Percentiles rank a stretch among this genome's conserved stretches.
phyloP scores from a whole-genome alignment of 306 rosid species.

The Cucumis cinereus region DNA sequence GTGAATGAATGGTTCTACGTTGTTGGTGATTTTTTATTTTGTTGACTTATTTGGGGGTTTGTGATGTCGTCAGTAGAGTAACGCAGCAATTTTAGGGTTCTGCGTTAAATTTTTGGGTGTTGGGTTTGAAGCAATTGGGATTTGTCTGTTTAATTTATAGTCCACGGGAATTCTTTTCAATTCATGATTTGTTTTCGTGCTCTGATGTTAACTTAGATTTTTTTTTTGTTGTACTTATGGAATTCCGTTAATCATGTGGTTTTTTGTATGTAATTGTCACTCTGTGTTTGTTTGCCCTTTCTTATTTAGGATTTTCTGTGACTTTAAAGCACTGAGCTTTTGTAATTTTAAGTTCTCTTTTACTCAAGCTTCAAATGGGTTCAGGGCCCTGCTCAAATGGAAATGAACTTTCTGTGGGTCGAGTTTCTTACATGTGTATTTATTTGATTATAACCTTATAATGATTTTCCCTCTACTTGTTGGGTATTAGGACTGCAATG shows the following conservation, averaged over 20 bases:
- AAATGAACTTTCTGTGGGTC: background rate
- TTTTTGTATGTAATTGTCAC: background rate
- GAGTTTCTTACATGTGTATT: background rate
- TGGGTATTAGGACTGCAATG: background rate
- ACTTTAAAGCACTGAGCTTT: background rate
- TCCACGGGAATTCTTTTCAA: background rate
- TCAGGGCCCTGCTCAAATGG: background rate
- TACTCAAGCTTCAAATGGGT: background rate
- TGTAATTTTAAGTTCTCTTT: background rate
- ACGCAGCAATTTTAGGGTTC: conserved; percentile 6
- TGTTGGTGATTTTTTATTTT: background rate
- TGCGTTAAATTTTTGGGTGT: background rate
- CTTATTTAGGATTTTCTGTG: background rate
- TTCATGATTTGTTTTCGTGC: background rate
- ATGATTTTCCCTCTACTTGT: background rate
- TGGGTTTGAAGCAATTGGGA: background rate
- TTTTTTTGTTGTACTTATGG: background rate
- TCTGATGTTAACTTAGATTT: background rate
- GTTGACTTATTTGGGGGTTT: conserved; percentile 3
- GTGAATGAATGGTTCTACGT: background rate
- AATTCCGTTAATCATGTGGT: background rate
- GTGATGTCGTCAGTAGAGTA: background rate
- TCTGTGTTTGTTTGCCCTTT: background rate
- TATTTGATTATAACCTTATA: background rate
- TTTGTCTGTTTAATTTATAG: background rate